Conservation (phyloP, 2,329 filamentous ascomycete genomes). For the Aspergillus thermomutatus region DNA sequence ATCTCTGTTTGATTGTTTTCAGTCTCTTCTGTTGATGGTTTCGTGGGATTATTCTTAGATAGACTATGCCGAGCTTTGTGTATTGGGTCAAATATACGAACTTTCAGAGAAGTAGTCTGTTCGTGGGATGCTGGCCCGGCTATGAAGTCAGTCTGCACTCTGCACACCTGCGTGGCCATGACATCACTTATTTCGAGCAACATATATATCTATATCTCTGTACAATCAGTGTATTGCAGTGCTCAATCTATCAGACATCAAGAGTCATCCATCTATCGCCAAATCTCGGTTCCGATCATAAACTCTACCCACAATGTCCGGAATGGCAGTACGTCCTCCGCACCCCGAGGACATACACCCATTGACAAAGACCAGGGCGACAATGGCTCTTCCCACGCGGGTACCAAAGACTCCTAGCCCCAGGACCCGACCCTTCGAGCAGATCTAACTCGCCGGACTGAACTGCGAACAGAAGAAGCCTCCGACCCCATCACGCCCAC, state of each 20-base stretch:
- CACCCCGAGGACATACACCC: background rate
- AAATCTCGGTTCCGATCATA: background rate
- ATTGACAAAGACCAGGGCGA: slow-evolving; percentile 7
- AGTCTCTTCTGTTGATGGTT: slow-evolving; percentile 4
- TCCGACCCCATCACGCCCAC: slow-evolving; percentile 16
- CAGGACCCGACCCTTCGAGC: no score
- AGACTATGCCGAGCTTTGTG: background rate
- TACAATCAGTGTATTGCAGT: background rate
- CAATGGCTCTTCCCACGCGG: background rate
- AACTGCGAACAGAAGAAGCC: slow-evolving; percentile 9
- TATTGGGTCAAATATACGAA: background rate
- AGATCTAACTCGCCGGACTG: background rate
- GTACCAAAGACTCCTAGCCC: no score
- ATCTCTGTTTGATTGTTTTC: slow-evolving; percentile 28
- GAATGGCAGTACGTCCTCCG: slow-evolving; percentile 10
- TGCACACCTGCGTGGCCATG: background rate
- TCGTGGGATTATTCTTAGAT: slow-evolving; percentile 1
- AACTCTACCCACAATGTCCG: slow-evolving; percentile 10
- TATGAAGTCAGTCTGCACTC: background rate
- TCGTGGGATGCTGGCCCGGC: no score
- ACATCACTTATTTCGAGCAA: background rate
- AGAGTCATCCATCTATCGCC: background rate
- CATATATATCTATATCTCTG: background rate
- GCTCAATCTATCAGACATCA: background rate
- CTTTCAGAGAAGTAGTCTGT: background rate